Evolutionary conservation across 2,329 filamentous ascomycete genomes (phyloP).

Genomic region (Colletotrichum zoysiae): DNA sequence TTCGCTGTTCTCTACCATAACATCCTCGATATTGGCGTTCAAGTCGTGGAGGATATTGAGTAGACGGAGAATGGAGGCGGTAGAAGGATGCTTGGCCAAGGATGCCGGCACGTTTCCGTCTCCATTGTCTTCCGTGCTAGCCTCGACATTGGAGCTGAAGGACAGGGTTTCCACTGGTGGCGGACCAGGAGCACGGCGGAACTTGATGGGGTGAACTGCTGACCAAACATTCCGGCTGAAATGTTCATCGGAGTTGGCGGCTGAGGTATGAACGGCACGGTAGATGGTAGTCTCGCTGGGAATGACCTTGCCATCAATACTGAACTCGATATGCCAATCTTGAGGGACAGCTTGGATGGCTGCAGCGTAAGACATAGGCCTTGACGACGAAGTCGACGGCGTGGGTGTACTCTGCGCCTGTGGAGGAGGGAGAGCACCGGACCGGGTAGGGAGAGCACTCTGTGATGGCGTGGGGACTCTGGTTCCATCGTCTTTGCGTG

Average conservation of each 20-base stretch:
- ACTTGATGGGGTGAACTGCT: constrained; percentile 90
- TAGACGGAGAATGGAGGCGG: constrained; percentile 86
- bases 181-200: constrained; percentile 86
- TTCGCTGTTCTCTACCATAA: constrained; percentile 76
- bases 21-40: constrained; percentile 93
- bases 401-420: constrained; percentile 60
- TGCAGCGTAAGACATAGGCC: constrained; percentile 85
- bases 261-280: constrained; percentile 83
- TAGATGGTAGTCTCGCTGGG: constrained; percentile 96
- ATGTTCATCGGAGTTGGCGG: constrained; percentile 69
- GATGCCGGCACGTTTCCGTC: constrained; percentile 78
- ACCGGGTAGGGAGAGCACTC: constrained; percentile 55
- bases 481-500: constrained; percentile 91
- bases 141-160: constrained; percentile 62
- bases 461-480: constrained; percentile 86
- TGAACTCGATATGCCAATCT: constrained; percentile 99
- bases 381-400: constrained; percentile 65
- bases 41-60: constrained; percentile 92
- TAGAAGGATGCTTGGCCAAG: constrained; percentile 84
- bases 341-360: constrained; percentile 84
- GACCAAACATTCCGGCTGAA: constrained; percentile 87
- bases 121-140: constrained; percentile 66
- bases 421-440: constrained; percentile 55
- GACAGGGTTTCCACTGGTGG: constrained; percentile 79
- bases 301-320: constrained; percentile 84